A percentile compares a stretch with the other conserved stretches of the same genome.
phyloP scores from a whole-genome alignment of 257 asterid genomes.

The Solanum corneliomulleri region DNA sequence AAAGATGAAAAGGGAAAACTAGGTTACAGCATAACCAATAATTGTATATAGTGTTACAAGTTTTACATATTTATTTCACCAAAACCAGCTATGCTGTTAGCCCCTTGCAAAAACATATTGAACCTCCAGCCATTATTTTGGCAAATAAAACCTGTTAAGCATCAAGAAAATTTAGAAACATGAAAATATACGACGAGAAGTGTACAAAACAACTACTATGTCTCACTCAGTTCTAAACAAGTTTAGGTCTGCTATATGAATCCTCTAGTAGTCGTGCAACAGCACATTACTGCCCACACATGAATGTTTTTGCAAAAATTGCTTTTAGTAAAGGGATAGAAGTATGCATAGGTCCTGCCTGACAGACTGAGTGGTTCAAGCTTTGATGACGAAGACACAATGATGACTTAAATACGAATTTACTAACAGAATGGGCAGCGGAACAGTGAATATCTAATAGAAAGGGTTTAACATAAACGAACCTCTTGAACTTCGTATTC shows the following conservation, averaged over 20 bases:
- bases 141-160: neutral
- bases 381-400: neutral
- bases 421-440: neutral
- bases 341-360: neutral
- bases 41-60: neutral
- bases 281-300: neutral
- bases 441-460: neutral
- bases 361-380: neutral
- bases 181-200: neutral
- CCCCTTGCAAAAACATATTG: neutral
- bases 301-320: neutral
- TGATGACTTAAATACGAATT: neutral
- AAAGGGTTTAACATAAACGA: neutral
- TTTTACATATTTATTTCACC: neutral
- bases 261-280: neutral
- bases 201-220: neutral
- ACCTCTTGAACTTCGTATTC: neutral
- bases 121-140: neutral
- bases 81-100: neutral
- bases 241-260: neutral
- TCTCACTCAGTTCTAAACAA: neutral
- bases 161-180: neutral
- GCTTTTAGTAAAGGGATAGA: neutral
- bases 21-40: neutral
- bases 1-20: neutral